Conservation (phyloP, 2,329 filamentous ascomycete genomes). For the Chaetomium sp. region DNA sequence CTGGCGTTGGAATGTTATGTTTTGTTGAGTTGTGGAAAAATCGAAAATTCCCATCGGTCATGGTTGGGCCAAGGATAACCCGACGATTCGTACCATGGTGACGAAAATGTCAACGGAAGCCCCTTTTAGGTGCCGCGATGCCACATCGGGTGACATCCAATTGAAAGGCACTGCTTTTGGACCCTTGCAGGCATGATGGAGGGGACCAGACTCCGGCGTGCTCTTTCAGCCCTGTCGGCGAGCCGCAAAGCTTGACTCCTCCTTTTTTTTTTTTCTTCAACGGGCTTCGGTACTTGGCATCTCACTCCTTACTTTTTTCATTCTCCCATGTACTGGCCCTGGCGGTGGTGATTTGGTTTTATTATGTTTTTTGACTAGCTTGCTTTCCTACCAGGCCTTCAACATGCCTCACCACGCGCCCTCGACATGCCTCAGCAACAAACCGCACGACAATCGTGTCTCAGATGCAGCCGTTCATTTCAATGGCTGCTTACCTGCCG, state of each 20-base stretch:
- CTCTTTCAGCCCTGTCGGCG: conserved; percentile 3
- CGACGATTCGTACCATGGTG: not conserved
- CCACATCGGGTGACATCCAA: not conserved
- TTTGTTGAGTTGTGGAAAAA: too few relatives aligned
- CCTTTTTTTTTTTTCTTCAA: not conserved
- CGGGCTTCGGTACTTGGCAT: not conserved
- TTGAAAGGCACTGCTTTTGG: not conserved
- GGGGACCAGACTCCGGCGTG: not conserved
- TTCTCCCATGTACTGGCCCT: not conserved
- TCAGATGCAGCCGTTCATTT: conserved; percentile 29
- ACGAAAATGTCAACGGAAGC: not conserved
- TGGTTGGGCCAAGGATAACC: not conserved
- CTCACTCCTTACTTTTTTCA: not conserved
- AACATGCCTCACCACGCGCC: conserved; percentile 20
- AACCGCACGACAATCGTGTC: conserved; percentile 25
- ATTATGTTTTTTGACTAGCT: not conserved
- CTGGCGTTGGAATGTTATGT: too few relatives aligned
- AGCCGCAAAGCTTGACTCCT: conserved; percentile 11
- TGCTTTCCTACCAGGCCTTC: not conserved
- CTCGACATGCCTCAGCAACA: conserved; percentile 30
- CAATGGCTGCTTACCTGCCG: conserved; percentile 27
- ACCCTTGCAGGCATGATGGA: not conserved
- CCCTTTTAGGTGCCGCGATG: not conserved
- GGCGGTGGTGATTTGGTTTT: not conserved
- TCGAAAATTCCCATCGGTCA: not conserved